phyloP scores from a whole-genome alignment of 2,329 filamentous ascomycete genomes.

The Fonsecaea erecta region DNA sequence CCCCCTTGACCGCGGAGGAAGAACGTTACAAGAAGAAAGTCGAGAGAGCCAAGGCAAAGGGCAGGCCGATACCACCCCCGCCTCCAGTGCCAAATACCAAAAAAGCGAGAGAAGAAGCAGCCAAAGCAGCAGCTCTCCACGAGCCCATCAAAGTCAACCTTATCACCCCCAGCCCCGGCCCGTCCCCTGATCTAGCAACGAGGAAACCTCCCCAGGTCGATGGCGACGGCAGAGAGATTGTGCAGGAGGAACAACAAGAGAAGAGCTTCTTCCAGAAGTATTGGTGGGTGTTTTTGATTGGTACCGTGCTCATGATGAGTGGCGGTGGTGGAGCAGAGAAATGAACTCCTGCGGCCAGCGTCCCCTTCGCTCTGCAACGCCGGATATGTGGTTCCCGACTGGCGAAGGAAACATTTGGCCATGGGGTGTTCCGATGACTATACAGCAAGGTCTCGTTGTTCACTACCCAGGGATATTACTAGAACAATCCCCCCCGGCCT shows the following conservation, averaged over 20 bases:
- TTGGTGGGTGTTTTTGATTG: conserved; percentile 53
- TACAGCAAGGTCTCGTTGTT: not conserved
- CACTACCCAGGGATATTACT: not conserved
- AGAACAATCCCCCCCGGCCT: not conserved
- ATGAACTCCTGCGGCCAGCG: conserved; percentile 4
- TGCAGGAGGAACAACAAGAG: conserved; percentile 45
- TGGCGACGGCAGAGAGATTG: conserved; percentile 41
- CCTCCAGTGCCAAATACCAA: conserved; percentile 33
- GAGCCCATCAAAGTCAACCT: conserved; percentile 43
- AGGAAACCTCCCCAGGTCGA: conserved; percentile 47
- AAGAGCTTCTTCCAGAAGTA: conserved; percentile 55
- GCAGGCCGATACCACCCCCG: conserved; percentile 33
- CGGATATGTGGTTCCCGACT: not conserved
- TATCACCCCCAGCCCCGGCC: conserved; percentile 41
- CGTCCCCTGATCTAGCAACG: conserved; percentile 47
- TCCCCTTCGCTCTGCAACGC: not conserved
- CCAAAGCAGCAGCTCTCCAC: conserved; percentile 23
- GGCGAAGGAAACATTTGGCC: not conserved
- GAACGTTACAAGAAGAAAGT: conserved; percentile 35
- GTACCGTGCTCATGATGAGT: conserved; percentile 49
- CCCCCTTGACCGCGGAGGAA: conserved; percentile 30
- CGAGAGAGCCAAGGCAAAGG: conserved; percentile 34
- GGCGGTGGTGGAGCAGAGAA: conserved; percentile 45
- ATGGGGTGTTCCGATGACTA: not conserved
- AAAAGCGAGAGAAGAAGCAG: conserved; percentile 34